Evolutionary conservation across 768 basidiomycete genomes (phyloP).

Genomic region (Suillus placidus): DNA sequence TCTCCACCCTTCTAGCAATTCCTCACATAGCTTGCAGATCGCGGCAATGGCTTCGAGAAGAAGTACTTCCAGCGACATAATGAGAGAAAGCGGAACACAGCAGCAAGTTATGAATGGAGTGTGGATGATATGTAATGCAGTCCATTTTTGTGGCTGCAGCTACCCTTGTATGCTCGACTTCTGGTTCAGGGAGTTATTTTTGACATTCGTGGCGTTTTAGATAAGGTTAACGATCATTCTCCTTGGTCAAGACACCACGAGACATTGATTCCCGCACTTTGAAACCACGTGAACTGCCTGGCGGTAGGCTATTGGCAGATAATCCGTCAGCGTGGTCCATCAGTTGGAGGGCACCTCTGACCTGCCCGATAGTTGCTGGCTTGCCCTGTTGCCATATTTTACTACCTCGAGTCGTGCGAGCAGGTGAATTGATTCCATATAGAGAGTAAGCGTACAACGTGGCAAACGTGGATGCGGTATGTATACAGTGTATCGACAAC

Average conservation of each 20-base stretch:
- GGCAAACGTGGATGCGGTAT: constrained; percentile 11
- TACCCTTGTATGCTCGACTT: not conserved
- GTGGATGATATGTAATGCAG: constrained; percentile 85
- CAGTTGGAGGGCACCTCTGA: not conserved
- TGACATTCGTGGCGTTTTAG: constrained; percentile 1
- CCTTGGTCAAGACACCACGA: constrained; percentile 1
- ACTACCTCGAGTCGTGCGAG: not conserved
- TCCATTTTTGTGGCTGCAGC: constrained; percentile 5
- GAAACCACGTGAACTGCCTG: constrained; percentile 1
- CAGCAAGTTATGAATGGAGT: constrained; percentile 84
- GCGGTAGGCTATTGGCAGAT: not conserved
- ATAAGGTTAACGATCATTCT: constrained; percentile 4
- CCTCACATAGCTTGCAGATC: constrained; percentile 51
- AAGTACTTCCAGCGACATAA: constrained; percentile 87
- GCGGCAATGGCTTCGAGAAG: constrained; percentile 93
- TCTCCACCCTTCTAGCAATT: constrained; percentile 7
- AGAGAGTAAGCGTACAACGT: not conserved
- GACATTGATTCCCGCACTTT: constrained; percentile 5
- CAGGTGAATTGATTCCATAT: not conserved
- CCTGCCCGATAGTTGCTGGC: not conserved
- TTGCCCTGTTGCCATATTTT: not conserved
- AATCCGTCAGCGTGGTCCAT: not conserved
- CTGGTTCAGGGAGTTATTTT: not conserved
- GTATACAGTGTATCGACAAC: constrained; percentile 15
- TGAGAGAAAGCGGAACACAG: constrained; percentile 64